phyloP scores from a whole-genome alignment of 2,329 filamentous ascomycete species.

The Scedosporium aurantiacum region DNA sequence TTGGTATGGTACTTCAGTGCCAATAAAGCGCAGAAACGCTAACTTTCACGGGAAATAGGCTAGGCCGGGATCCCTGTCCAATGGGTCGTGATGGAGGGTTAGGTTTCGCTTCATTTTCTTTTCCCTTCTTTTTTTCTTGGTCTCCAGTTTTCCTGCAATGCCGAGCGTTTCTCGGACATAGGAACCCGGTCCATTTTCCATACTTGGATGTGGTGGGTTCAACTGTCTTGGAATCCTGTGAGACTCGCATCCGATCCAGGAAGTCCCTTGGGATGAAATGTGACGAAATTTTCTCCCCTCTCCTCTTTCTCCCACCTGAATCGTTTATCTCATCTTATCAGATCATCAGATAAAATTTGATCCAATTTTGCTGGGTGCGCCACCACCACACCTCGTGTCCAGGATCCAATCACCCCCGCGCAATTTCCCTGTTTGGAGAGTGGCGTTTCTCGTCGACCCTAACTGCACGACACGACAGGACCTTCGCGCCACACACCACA shows the following conservation, averaged over 20 bases:
- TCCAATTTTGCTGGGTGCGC: neutral
- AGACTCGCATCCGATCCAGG: neutral
- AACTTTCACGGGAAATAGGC: no score
- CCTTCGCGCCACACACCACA: no score
- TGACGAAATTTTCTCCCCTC: neutral
- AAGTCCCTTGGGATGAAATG: neutral
- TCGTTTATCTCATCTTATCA: constrained; percentile 2
- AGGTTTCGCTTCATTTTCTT: no score
- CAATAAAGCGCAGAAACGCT: no score
- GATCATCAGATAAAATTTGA: constrained; percentile 7
- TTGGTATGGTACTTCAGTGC: no score
- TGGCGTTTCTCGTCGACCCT: no score
- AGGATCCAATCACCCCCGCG: neutral
- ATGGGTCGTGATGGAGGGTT: neutral
- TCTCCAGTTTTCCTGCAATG: neutral
- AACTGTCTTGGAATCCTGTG: neutral
- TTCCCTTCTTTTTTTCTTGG: neutral
- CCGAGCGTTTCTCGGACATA: neutral
- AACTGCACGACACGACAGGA: no score
- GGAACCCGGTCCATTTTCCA: neutral
- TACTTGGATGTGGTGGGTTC: neutral
- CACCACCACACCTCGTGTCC: neutral
- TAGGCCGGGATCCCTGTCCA: neutral
- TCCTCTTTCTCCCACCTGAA: neutral
- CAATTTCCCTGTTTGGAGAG: neutral